phyloP scores from a whole-genome alignment of 371 early-diverging fungal species.

The Lichtheimia hyalospora region DNA sequence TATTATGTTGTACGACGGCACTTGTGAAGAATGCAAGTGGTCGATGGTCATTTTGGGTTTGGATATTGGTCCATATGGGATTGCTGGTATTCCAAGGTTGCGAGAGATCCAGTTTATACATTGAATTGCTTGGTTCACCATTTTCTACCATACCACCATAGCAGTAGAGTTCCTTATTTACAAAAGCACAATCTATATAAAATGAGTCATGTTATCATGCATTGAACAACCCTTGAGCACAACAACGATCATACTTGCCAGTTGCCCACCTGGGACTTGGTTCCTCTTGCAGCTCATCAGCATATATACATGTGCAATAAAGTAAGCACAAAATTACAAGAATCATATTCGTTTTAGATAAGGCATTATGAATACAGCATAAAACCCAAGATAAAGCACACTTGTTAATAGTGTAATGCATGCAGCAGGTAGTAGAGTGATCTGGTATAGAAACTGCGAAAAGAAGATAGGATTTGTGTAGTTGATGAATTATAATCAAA shows the following conservation, averaged over 20 bases:
- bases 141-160: conserved; percentile 23
- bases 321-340: too few species aligned
- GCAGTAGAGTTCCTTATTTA: conserved; percentile 19
- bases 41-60: neutral
- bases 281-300: too few species aligned
- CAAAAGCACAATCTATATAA: conserved; percentile 24
- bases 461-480: too few species aligned
- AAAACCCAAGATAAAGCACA: too few species aligned
- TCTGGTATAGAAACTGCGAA: too few species aligned
- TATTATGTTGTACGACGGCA: conserved; percentile 13
- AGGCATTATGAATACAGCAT: too few species aligned
- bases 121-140: conserved; percentile 8
- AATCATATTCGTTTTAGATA: too few species aligned
- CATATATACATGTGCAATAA: too few species aligned
- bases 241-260: neutral
- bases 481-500: too few species aligned
- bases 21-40: conserved; percentile 26
- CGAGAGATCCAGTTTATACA: conserved; percentile 20
- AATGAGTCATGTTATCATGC: neutral
- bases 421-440: too few species aligned
- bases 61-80: conserved; percentile 24
- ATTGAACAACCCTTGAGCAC: neutral
- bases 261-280: neutral
- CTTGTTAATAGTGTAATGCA: too few species aligned
- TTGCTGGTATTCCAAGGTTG: conserved; percentile 27